Base-by-base conservation (phyloP, 202 grass and related monocot genomes). In the Dendrocalamus latiflorus region DNA sequence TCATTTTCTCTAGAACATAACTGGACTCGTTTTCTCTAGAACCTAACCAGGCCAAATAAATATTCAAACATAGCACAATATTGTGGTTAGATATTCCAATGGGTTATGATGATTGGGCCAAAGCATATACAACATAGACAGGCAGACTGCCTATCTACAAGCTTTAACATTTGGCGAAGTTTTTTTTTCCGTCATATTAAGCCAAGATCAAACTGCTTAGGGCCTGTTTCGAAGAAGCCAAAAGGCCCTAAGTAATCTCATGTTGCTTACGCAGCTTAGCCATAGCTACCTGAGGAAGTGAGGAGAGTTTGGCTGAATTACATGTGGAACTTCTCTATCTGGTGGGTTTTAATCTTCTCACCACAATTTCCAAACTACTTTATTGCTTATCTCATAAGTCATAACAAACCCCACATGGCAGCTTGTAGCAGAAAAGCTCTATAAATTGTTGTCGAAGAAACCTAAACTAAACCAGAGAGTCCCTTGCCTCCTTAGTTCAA, bases 21-120 rank as follows among this genome's bases (percentile, higher is more conserved):
- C n/a, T n/a, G n/a, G n/a, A n/a, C n/a, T n/a, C n/a, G n/a, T n/a
- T 87, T 69, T 42, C 0, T 65, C 9, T 62, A 56, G 37, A 70
- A 71, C 6, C 26, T 55, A 51, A 21, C 34, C 56, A n/a, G 78
- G 65, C 72, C 79, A 64, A 70, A 82, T 8, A 81, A 75, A 68
- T 18, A 65, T 54, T 30, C 17, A 76, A 3, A 64, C 34, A 55
- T 61, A 54, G 7, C 41, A 42, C 16, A 10, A 36, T 68, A 24
- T 57, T 57, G 36, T 3, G 1, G 20, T 7, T 74, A 8, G 44
- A 18, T 50, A n/a, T 44, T 54, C 26, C 3, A 0, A 65, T 20
- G 20, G 28, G 8, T 38, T 78, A 50, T 30, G 61, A 50, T 53
- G 20, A 6, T 49, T 66, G 60, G 44, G 30, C 62, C 80, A 63